Evolutionary conservation across 1,139 yeast species (phyloP), one percentile per base, ranked within the genome.

Genomic region (Lodderomyces metapsilosis): DNA sequence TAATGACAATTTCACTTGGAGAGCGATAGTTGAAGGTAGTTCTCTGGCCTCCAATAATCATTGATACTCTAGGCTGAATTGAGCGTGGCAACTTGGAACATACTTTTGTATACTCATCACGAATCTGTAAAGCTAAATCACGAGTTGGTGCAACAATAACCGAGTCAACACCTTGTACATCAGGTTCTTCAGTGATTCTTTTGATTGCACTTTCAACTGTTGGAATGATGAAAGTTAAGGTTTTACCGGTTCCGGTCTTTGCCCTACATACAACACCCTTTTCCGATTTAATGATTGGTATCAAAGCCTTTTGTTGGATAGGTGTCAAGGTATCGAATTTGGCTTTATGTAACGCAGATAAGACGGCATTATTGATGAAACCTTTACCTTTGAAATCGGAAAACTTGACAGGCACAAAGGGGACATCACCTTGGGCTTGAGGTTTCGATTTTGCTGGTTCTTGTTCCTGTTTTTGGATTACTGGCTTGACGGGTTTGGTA

Each of bases 161-260:
- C 18, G 91, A 77, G 45, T 73, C 69, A 2, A 79, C 80, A 41
- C 46, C 43, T n/a, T 27, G 24, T 12, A 49, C 53, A n/a, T 60
- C 58, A 33, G 55, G 57, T 7, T 58, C 46, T 18, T 34, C 32
- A 16, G 15, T 22, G 7, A 16, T 24, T 13, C 24, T 34, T n/a
- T 20, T 12, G 38, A 57, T 33, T 13, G 57, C 57, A 31, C 50
- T 43, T 56, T 87, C 85, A 36, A 89, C 65, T 6, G 88, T 69
- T 2, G 97, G 97, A 37, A 89, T 70, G 47, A 89, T 80, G 59
- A 88, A 91, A 0, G 96, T 95, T 45, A 87, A 78, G 0, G 97
- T 91, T 61, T 91, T 91, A 56, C 97, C 98, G 1, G 97, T 89
- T 57, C 97, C 98, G 4, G 98, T 91, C 59, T 88, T 88, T 27